Evolutionary conservation across 441 rosid genomes (phyloP).

Genomic region (Gossypium gossypioides): DNA sequence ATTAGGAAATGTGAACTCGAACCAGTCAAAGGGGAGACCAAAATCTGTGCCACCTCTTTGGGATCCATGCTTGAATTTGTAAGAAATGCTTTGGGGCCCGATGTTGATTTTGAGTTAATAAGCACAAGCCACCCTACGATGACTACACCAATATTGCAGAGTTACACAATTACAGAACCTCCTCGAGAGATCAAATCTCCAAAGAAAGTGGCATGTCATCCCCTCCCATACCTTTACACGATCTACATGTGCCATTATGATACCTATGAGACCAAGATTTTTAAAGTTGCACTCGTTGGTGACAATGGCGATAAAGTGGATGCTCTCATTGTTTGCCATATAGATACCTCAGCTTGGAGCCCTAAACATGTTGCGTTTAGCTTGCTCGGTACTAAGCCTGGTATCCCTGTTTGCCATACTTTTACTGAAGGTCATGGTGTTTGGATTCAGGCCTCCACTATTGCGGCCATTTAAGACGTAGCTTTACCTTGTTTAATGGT

Average conservation of each 20-base stretch:
- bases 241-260: conserved; percentile 31
- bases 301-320: conserved; percentile 28
- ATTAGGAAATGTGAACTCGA: conserved; percentile 21
- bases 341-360: conserved; percentile 44
- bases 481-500: background rate
- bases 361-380: conserved; percentile 21
- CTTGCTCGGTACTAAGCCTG: conserved; percentile 22
- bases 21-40: conserved; percentile 5
- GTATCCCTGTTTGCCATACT: conserved; percentile 30
- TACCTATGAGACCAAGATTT: conserved; percentile 23
- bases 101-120: background rate
- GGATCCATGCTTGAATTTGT: conserved; percentile 7
- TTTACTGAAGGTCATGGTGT: conserved; percentile 19
- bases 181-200: conserved; percentile 18
- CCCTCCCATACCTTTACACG: conserved; percentile 23
- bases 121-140: conserved; percentile 8
- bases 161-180: conserved; percentile 22
- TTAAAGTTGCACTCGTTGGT: conserved; percentile 24
- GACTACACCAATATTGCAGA: conserved; percentile 12
- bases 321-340: conserved; percentile 36
- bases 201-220: conserved; percentile 14
- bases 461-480: background rate
- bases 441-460: conserved; percentile 2
- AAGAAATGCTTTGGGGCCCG: conserved; percentile 1
- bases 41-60: conserved; percentile 9